Evolutionary conservation across 768 basidiomycete species (phyloP), one percentile per base, ranked within the genome.

Genomic region (Agaricus subrufescens): DNA sequence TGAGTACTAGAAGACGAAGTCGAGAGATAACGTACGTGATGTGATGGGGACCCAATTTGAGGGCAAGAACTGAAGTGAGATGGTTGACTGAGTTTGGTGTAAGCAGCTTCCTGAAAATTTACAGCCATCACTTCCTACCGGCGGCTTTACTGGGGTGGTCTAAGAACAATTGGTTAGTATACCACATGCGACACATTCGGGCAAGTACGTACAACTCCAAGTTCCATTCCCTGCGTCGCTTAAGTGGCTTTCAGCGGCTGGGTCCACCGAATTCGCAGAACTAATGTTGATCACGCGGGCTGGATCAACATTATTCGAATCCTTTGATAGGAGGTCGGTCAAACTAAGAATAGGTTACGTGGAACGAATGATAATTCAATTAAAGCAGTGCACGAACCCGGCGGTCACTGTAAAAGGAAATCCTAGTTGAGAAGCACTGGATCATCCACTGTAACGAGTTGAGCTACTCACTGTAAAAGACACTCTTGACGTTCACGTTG

Each of bases 91-190:
- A 5, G 31, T 48, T 15, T 40, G 11, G 46, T 31, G 26, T 34
- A 27, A 29, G 34, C 34, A 15, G 19, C 12, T 43, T 46, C 23
- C 19, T 46, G 8, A n/a, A 48, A 11, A 37, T 15, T 4, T 50
- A 46, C 10, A 34, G 26, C 30, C 9, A n/a, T 43, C 23, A 30
- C 45, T 15, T 26, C 31, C 48, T 54, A 80, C 81, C 83, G 27
- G 89, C 89, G 15, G 91, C 91, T 70, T 93, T 93, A 69, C 89
- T 91, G 6, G 89, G 75, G 61, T 84, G 81, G 66, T 93, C 90
- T 93, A 60, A 25, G 44, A 40, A 48, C 15, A 29, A 3, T n/a
- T n/a, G 1, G 42, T 34, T 25, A 56, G 19, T 19, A 38, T 19
- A 4, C 19, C 52, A 14, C 38, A 34, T 37, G 12, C 15, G 57